phyloP scores from a whole-genome alignment of 2,329 filamentous ascomycete species.

The Colletotrichum sp. region DNA sequence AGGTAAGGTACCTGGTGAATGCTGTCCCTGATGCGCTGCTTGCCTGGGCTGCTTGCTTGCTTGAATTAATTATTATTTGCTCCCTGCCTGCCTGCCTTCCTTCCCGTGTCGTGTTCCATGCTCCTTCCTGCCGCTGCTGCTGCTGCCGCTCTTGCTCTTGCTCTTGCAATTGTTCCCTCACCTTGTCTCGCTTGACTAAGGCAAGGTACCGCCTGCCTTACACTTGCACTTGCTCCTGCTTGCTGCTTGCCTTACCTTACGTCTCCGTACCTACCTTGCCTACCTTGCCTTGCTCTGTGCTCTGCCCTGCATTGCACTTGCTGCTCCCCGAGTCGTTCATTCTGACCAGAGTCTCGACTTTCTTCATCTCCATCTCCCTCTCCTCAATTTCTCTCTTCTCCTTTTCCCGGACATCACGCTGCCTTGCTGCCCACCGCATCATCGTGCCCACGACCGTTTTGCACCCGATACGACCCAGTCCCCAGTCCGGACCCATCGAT shows the following conservation, averaged over 20 bases:
- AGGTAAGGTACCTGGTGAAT: not conserved
- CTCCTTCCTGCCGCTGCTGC: not conserved
- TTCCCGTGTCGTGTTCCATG: not conserved
- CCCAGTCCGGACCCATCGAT: constrained; percentile 12
- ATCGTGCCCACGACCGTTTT: not conserved
- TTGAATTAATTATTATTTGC: not conserved
- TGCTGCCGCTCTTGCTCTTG: not conserved
- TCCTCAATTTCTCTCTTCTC: not conserved
- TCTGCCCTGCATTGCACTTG: not conserved
- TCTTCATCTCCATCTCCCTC: not conserved
- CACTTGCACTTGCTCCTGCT: not conserved
- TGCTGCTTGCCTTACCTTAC: not conserved
- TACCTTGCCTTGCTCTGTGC: not conserved
- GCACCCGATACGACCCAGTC: not conserved
- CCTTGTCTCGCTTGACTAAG: not conserved
- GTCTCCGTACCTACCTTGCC: not conserved
- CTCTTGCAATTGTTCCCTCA: not conserved
- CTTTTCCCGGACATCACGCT: not conserved
- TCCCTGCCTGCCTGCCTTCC: not conserved
- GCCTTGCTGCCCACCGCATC: not conserved
- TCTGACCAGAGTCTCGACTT: not conserved
- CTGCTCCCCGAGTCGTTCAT: not conserved
- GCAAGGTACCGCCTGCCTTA: not conserved
- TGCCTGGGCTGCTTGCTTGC: not conserved
- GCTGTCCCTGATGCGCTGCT: not conserved